Evolutionary conservation across 2,329 filamentous ascomycete genomes (phyloP).

Genomic region (Sclerotinia borealis): DNA sequence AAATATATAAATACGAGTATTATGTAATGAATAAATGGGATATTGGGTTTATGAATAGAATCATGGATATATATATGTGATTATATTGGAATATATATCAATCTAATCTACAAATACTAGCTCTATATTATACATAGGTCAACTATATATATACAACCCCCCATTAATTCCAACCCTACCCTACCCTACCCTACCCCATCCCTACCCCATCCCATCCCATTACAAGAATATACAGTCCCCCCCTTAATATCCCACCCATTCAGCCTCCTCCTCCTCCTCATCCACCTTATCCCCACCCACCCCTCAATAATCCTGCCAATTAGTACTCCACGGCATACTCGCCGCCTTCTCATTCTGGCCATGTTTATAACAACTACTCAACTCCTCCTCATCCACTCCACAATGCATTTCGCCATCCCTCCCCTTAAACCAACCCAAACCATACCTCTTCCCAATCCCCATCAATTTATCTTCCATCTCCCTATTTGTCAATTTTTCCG

Average conservation of each 20-base stretch:
- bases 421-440: slow-evolving; percentile 70
- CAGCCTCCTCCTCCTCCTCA: background rate
- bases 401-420: slow-evolving; percentile 68
- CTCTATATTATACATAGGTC: too few relatives aligned
- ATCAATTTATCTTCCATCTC: slow-evolving; percentile 58
- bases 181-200: too few relatives aligned
- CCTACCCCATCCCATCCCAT: background rate
- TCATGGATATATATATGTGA: too few relatives aligned
- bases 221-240: background rate
- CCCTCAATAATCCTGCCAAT: slow-evolving; percentile 28
- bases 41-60: too few relatives aligned
- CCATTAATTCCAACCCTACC: too few relatives aligned
- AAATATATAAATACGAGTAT: too few relatives aligned
- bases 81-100: too few relatives aligned
- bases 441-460: slow-evolving; percentile 60
- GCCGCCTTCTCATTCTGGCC: slow-evolving; percentile 31
- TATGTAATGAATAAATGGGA: too few relatives aligned
- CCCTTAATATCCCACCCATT: too few relatives aligned
- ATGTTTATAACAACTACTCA: slow-evolving; percentile 60
- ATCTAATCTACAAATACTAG: too few relatives aligned
- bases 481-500: slow-evolving; percentile 47
- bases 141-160: too few relatives aligned
- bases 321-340: slow-evolving; percentile 28
- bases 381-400: slow-evolving; percentile 71
- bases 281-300: too few relatives aligned